Evolutionary conservation across 139 green algal genomes (phyloP).

Genomic region (Pleodorina starrii): DNA sequence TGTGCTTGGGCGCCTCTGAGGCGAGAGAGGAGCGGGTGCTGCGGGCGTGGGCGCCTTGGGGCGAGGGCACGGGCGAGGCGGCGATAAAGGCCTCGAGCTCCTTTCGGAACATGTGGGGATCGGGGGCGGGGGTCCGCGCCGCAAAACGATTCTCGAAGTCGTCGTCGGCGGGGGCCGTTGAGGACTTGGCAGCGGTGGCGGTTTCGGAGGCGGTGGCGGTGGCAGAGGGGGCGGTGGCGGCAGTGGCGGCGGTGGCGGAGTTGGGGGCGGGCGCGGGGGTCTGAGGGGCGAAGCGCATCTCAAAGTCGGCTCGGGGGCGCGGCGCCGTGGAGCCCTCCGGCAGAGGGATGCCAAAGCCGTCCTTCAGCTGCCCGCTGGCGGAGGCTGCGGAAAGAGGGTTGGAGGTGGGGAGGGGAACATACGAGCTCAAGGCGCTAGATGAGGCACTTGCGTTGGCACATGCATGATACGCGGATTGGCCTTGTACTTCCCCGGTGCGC

Average conservation of each 20-base stretch:
- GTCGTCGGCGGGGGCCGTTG: background rate
- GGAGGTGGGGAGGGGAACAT: background rate
- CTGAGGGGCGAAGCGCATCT: conserved; percentile 14
- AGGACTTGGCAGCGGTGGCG: background rate
- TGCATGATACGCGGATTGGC: background rate
- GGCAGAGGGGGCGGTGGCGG: background rate
- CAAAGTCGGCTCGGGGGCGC: conserved; percentile 2
- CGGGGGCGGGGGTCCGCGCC: background rate
- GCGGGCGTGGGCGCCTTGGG: background rate
- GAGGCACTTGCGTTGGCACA: background rate
- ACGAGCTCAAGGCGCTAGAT: background rate
- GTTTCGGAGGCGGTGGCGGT: background rate
- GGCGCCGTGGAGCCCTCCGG: background rate
- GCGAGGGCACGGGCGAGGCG: background rate
- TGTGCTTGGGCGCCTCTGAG: background rate
- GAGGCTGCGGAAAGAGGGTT: background rate
- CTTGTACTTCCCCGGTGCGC: background rate
- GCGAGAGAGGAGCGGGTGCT: background rate
- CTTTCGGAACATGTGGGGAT: background rate
- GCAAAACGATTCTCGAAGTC: conserved; percentile 6
- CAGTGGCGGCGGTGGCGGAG: background rate
- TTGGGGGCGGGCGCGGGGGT: background rate
- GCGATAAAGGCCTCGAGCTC: conserved; percentile 4
- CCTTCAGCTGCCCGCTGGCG: background rate
- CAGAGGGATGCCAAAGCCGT: conserved; percentile 7